phyloP scores from a whole-genome alignment of 441 rosid species.

The Gossypium davidsonii region DNA sequence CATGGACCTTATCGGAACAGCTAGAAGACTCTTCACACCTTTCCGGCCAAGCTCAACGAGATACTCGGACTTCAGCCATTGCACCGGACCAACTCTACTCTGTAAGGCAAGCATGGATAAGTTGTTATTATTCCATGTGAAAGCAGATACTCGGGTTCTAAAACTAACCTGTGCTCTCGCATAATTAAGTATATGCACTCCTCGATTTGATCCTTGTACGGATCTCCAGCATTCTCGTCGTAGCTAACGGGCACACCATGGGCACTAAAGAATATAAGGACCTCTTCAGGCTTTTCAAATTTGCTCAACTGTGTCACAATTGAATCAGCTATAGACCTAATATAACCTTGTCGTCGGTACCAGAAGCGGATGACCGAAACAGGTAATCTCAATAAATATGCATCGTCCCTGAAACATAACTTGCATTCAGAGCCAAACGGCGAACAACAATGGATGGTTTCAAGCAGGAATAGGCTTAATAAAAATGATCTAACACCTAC shows the following conservation, averaged over 20 bases:
- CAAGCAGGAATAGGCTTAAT: neutral
- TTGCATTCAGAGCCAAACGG: slow-evolving; percentile 14
- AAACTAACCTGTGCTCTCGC: slow-evolving; percentile 78
- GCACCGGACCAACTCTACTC: slow-evolving; percentile 99
- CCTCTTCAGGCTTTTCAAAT: slow-evolving; percentile 68
- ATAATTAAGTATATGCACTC: slow-evolving; percentile 77
- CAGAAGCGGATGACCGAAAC: slow-evolving; percentile 75
- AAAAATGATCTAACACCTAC: slow-evolving; percentile 24
- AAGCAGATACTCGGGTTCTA: neutral
- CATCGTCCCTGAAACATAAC: slow-evolving; percentile 54
- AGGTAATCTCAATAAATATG: slow-evolving; percentile 63
- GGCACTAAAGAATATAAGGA: slow-evolving; percentile 84
- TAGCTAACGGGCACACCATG: slow-evolving; percentile 95
- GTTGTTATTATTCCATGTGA: neutral
- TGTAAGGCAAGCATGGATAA: slow-evolving; percentile 17
- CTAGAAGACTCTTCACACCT: slow-evolving; percentile 90
- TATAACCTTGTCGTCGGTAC: slow-evolving; percentile 85
- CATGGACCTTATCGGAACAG: slow-evolving; percentile 81
- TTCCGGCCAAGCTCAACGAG: slow-evolving; percentile 88
- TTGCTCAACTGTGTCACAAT: slow-evolving; percentile 68
- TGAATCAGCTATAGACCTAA: slow-evolving; percentile 82
- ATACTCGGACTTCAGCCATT: slow-evolving; percentile 90
- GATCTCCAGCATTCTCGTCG: slow-evolving; percentile 81
- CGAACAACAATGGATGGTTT: neutral
- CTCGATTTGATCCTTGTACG: slow-evolving; percentile 95